phyloP scores from a whole-genome alignment of 2,329 filamentous ascomycete genomes.

The Cladosporium sp. region DNA sequence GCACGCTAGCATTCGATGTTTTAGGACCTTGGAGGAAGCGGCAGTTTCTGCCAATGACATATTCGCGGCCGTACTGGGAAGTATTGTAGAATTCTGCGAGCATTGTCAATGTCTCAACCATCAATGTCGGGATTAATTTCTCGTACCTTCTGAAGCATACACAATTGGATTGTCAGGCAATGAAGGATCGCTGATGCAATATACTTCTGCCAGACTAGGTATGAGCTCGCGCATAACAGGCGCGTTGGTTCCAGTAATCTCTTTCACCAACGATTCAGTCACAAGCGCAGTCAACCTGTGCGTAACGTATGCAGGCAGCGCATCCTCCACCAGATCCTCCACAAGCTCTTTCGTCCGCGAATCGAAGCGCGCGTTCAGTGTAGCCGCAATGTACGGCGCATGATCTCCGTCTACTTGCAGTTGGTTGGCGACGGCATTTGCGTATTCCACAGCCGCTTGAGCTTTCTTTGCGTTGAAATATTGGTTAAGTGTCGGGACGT shows the following conservation, averaged over 20 bases:
- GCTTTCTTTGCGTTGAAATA: constrained; percentile 41
- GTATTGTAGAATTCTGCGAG: constrained; percentile 41
- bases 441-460: constrained; percentile 40
- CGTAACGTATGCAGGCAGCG: constrained; percentile 41
- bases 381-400: constrained; percentile 29
- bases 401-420: constrained; percentile 26
- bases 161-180: constrained; percentile 43
- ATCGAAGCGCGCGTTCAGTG: constrained; percentile 36
- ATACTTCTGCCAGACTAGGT: constrained; percentile 41
- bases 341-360: constrained; percentile 29
- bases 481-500: constrained; percentile 31
- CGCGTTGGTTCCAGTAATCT: constrained; percentile 40
- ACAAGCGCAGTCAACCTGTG: constrained; percentile 37
- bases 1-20: constrained; percentile 31
- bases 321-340: constrained; percentile 36
- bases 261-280: constrained; percentile 40
- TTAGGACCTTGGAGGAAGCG: constrained; percentile 43
- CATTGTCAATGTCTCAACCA: neutral
- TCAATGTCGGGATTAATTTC: neutral
- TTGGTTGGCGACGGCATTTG: constrained; percentile 39
- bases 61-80: constrained; percentile 40
- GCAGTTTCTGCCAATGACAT: constrained; percentile 43
- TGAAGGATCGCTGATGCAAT: constrained; percentile 42
- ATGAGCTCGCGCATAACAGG: constrained; percentile 39
- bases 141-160: constrained; percentile 39